Evolutionary conservation across 2,329 filamentous ascomycete species (phyloP).

Genomic region (Dothidotthia symphoricarpi): DNA sequence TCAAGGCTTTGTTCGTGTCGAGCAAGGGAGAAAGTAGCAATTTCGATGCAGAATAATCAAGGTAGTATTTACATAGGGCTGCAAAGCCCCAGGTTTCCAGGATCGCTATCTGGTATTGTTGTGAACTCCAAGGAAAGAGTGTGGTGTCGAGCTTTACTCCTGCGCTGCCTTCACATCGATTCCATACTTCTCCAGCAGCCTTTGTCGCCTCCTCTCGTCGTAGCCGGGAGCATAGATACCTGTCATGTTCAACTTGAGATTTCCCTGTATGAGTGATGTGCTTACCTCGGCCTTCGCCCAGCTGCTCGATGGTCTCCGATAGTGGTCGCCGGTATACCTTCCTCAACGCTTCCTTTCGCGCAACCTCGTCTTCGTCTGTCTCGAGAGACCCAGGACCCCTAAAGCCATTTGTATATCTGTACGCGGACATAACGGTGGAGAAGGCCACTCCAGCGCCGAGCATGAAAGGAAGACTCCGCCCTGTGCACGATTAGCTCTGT

Average conservation of each 20-base stretch:
- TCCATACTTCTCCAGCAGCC: constrained; percentile 83
- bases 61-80: constrained; percentile 20
- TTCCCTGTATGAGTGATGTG: neutral
- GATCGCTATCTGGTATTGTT: constrained; percentile 13
- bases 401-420: constrained; percentile 65
- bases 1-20: too few relatives aligned
- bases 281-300: constrained; percentile 86
- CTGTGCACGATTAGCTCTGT: constrained; percentile 42
- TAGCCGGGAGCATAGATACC: constrained; percentile 80
- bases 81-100: constrained; percentile 9
- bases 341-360: constrained; percentile 71
- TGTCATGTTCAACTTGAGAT: constrained; percentile 43
- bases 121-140: constrained; percentile 23
- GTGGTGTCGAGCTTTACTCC: constrained; percentile 17
- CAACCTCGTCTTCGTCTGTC: constrained; percentile 68
- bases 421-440: constrained; percentile 59
- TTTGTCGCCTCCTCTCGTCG: constrained; percentile 75
- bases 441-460: constrained; percentile 65
- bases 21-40: too few relatives aligned
- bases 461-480: constrained; percentile 66
- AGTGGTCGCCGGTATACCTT: constrained; percentile 71
- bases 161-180: constrained; percentile 62
- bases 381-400: constrained; percentile 56
- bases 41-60: neutral
- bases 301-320: constrained; percentile 74